These are phyloP conservation scores for Diplotaxis tenuifolia DNA, from an alignment of 345 rosid species.

Conservation along the genomic window DNA sequence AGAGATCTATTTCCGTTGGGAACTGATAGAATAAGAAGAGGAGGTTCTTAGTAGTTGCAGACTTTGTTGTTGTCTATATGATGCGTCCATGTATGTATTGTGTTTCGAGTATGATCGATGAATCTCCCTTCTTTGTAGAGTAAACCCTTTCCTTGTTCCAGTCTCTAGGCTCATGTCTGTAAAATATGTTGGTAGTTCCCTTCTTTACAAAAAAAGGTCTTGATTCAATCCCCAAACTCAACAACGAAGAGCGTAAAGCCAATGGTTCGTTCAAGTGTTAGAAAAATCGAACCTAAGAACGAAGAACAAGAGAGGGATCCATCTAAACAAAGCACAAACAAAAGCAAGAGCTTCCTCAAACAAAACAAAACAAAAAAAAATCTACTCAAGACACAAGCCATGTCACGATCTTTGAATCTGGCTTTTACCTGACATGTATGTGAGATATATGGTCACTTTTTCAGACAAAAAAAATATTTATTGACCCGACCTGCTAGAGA, in stretches of 20 bases:
- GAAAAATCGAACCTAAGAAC: no score
- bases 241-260: neutral
- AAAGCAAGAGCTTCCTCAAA: neutral
- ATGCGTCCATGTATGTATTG: neutral
- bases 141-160: neutral
- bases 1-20: slow-evolving; percentile 53
- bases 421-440: slow-evolving; percentile 19
- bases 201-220: neutral
- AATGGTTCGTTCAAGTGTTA: neutral
- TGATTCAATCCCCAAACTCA: neutral
- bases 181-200: no score
- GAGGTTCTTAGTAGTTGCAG: slow-evolving; percentile 17
- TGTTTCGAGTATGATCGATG: slow-evolving; percentile 1
- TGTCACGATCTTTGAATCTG: neutral
- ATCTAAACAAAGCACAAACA: neutral
- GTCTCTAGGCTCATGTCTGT: no score
- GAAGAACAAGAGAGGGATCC: neutral
- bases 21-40: slow-evolving; percentile 10
- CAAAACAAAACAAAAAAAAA: neutral
- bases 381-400: neutral
- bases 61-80: slow-evolving; percentile 25
- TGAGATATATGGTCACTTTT: neutral
- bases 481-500: neutral
- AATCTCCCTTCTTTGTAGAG: neutral
- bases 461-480: slow-evolving; percentile 31